A percentile compares a stretch with the other conserved stretches of the same genome.
Conservation (phyloP, 2,329 filamentous ascomycete species). For the Verruconis gallopava region DNA sequence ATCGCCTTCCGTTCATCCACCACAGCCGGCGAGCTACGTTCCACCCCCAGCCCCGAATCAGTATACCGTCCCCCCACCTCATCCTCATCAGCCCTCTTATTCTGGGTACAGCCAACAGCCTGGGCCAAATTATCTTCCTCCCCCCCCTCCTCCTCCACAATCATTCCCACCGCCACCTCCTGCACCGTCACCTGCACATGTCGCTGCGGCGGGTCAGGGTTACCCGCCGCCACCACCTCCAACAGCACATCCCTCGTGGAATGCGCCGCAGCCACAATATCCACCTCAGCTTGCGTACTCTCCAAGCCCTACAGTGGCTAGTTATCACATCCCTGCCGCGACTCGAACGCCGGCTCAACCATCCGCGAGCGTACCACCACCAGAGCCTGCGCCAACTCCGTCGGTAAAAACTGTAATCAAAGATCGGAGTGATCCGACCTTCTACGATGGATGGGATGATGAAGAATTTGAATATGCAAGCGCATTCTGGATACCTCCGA, state of each 20-base stretch:
- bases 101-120: constrained; percentile 3
- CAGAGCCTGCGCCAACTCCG: background rate
- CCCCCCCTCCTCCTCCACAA: constrained; percentile 13
- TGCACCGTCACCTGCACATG: constrained; percentile 14
- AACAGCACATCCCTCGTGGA: constrained; percentile 1
- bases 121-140: constrained; percentile 16
- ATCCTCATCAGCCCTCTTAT: constrained; percentile 8
- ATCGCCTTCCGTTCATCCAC: background rate
- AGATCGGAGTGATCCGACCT: constrained; percentile 4
- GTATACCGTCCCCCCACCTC: constrained; percentile 8
- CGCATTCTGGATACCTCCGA: constrained; percentile 9
- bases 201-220: background rate
- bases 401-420: background rate
- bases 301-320: background rate
- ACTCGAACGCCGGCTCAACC: background rate
- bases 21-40: constrained; percentile 2
- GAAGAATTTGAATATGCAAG: constrained; percentile 7
- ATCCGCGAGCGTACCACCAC: background rate
- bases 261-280: constrained; percentile 5
- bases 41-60: constrained; percentile 10
- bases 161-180: constrained; percentile 11
- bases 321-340: background rate
- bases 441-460: constrained; percentile 9
- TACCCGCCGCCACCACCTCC: constrained; percentile 9
- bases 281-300: constrained; percentile 4